Base-by-base conservation (phyloP, 192 early-diverging fungal species). In the Entomortierella beljakovae region DNA sequence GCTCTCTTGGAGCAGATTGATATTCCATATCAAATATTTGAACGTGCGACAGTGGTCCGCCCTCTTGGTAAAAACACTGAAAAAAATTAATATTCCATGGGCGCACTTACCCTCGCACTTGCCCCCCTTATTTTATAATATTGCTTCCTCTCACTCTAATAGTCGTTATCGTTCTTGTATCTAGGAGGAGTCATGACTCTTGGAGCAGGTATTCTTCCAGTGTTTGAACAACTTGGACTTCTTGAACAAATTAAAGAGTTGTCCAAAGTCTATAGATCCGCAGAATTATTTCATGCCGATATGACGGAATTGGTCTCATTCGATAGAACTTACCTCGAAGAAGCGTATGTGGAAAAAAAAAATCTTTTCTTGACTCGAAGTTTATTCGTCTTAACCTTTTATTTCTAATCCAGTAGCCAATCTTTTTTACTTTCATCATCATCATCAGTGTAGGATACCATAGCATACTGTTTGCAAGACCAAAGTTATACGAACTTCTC, bases 11-110 rank as follows among this genome's bases (percentile, higher is more conserved):
- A 58, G 22, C 57, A 32, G 2, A 35, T 35, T 23, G 25, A 38
- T 15, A 38, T 58, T 18, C 13, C 29, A 9, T 58, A 58, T 35
- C 57, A 58, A 2, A 38, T 58, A 10, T 58, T n/a, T 32, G 57
- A 58, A 23, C 57, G 57, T 22, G 57, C 57, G 2, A 6, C 57
- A 6, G 34, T 33, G n/a, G 18, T 58, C 11, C 9, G 25, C 2
- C 34, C 57, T 38, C 57, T 58, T 23, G 57, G 57, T 58, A 35
- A 58, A n/a, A 22, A 38, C 7, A 38, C 6, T 13, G 37, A 13
- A 38, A 8, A 9, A 32, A 18, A 37, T n/a, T 3, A 35, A 56
- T 32, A 18, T 9, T 38, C 37, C 6, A 38, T 6, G 13, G 13
- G 6, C 6, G 37, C 6, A 38, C 25, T 13, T 20, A 18, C 25